Evolutionary conservation across 805 yeast genomes (phyloP), one percentile per base, ranked within the genome.

Genomic region (Pichia sporocuriosa): DNA sequence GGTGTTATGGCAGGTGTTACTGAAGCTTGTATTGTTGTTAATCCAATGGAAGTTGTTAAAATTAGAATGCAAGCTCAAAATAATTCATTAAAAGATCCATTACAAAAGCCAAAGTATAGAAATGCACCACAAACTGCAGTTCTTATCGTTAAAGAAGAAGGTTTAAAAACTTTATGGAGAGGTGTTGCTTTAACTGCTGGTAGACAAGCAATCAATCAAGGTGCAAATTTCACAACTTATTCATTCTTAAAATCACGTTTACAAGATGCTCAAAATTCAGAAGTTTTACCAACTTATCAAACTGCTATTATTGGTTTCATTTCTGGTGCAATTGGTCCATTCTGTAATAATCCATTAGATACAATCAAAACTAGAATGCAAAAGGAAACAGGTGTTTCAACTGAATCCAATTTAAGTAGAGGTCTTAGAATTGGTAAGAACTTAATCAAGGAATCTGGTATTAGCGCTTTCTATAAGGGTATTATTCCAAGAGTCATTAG

Each of bases 401-500:
- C 71, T 33, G 72, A 67, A 50, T 73, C 84, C 7, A 90, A 93
- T 26, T 61, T 86, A 63, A 77, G 75, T 42, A 77, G 95, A 65
- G 88, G 90, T 54, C 65, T 73, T 29, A 75, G 89, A 61, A 90
- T 93, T 56, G 86, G 94, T 46, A 68, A 69, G 36, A 89, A 81
- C 57, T 73, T 90, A 63, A 69, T 89, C 52, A 80, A 79, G 60
- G 95, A 87, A 69, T 96, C 88, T 67, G 98, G 98, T 53, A 68
- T 79, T 52, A 72, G 75, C 41, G 94, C 96, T 32, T 75, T 90
- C 62, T 90, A 90, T 72, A 86, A 90, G 62, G 98, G 98, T 68
- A 90, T 90, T 60, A 88, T 97, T 20, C 98, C 98, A 54, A 82
- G 98, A 70, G 90, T 90, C 54, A 89, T 90, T 95, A 83, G 98